phyloP scores from a whole-genome alignment of 2,329 filamentous ascomycete species.

The Whalleya microplaca region DNA sequence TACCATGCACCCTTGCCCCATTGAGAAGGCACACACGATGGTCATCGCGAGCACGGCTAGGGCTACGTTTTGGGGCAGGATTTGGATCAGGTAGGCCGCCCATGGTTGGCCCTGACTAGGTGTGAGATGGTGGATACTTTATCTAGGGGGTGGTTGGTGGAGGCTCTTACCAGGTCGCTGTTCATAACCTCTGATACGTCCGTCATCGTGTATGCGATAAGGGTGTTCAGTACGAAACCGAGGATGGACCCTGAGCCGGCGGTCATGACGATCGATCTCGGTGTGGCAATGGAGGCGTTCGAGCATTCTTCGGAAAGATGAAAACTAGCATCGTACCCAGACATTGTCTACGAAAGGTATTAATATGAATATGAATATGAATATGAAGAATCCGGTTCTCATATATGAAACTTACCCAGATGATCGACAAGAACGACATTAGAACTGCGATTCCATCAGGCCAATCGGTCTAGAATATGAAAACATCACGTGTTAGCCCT shows the following conservation, averaged over 20 bases:
- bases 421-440: constrained; percentile 62
- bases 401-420: constrained; percentile 20
- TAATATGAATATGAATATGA: not conserved
- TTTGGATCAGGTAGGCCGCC: constrained; percentile 70
- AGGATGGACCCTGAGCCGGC: constrained; percentile 66
- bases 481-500: not conserved
- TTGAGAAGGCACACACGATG: constrained; percentile 70
- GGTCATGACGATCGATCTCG: constrained; percentile 73
- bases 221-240: constrained; percentile 75
- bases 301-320: constrained; percentile 77
- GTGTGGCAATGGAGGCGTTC: constrained; percentile 71
- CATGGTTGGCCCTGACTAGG: constrained; percentile 61
- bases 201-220: constrained; percentile 72
- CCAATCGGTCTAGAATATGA: constrained; percentile 55
- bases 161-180: constrained; percentile 55
- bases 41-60: constrained; percentile 67
- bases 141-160: no score
- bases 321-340: constrained; percentile 49
- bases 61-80: constrained; percentile 62
- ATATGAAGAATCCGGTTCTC: not conserved
- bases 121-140: not conserved
- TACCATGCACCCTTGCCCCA: constrained; percentile 76
- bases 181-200: constrained; percentile 62
- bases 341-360: constrained; percentile 31
- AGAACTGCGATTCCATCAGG: constrained; percentile 69